Percentiles rank a stretch among this genome's conserved stretches.
Conservation (phyloP, 164 flowering plant species). For the Umbilicus rupestris region DNA sequence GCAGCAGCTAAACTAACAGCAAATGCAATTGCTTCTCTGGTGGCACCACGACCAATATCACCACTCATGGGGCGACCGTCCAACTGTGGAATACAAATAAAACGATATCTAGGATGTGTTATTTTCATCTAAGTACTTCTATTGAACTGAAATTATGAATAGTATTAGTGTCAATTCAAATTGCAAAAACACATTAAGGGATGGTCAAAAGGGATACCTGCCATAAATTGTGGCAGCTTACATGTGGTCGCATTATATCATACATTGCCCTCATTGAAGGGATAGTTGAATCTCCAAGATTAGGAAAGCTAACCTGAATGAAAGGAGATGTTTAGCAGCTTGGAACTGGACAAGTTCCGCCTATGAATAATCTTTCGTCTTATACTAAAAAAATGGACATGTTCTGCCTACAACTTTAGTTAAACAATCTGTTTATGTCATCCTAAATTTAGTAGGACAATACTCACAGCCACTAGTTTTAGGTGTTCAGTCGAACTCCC, state of each 20-base stretch:
- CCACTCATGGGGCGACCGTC: conserved; percentile 99
- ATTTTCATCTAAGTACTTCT: neutral
- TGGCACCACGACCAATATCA: conserved; percentile 86
- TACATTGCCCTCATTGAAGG: conserved; percentile 44
- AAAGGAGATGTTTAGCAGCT: neutral
- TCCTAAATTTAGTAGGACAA: neutral
- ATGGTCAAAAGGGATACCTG: conserved; percentile 34
- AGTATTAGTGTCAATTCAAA: neutral
- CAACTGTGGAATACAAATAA: conserved; percentile 32
- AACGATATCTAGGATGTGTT: neutral
- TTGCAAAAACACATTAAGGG: neutral
- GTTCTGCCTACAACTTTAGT: neutral
- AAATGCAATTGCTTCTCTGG: conserved; percentile 62
- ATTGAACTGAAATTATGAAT: no score
- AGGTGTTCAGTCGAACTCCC: conserved; percentile 39
- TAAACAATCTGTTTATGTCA: neutral
- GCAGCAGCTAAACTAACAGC: conserved; percentile 44
- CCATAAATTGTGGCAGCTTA: conserved; percentile 70
- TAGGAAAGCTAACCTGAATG: conserved; percentile 69
- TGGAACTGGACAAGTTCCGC: neutral
- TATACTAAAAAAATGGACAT: neutral
- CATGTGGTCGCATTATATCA: conserved; percentile 45
- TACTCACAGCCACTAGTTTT: conserved; percentile 64
- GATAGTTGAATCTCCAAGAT: conserved; percentile 41
- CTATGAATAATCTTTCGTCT: no score